Base-by-base conservation (phyloP, 2,329 filamentous ascomycete genomes). In the Tolypocladium inflatum region DNA sequence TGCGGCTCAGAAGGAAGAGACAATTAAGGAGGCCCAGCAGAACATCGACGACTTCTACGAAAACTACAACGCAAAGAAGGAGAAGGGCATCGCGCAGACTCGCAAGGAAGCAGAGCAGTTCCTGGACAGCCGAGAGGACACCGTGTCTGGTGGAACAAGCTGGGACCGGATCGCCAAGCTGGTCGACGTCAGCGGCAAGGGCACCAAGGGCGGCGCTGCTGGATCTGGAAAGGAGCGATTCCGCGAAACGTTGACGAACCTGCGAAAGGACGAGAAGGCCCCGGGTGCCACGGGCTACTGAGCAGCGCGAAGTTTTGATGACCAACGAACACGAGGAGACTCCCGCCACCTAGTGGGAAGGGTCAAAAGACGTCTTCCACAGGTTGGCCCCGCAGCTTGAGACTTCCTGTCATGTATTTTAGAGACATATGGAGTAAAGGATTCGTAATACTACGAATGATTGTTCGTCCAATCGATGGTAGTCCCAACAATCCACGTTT, bases 41-140 rank as follows among this genome's bases (percentile, higher is more conserved):
- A 94, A 95, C 73, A 96, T 99, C 63, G 94, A 99, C 72, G 94
- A 97, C 73, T 99, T 97, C 77, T 99, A 99, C 80, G 92, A 97
- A 71, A 97, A 96, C 76, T 99, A 99, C 80, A 97, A 97, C 79
- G 87, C 88, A 74, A 96, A 97, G 79, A 93, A 94, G 73, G 94
- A 99, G 73, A 97, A 97, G 82, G 85, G 84, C 60, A 88, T 97
- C 65, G 81, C 88, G 26, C 90, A 96, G 78, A 94, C 93, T 58
- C 85, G 88, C 67, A 88, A 89, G 73, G 94, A 99, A 66, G 94
- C 93, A 8, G 93, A 97, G 69, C 86, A 96, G 70, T 99, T 97
- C 74, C 78, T 97, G 53, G 87, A 84, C 57, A 91, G 80, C 73
- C 85, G 92, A 60, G 93, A 99, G 72, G 92, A 97, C 72, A 97